Base-by-base conservation (phyloP, 2,329 filamentous ascomycete genomes). In the Xylaria sp. region DNA sequence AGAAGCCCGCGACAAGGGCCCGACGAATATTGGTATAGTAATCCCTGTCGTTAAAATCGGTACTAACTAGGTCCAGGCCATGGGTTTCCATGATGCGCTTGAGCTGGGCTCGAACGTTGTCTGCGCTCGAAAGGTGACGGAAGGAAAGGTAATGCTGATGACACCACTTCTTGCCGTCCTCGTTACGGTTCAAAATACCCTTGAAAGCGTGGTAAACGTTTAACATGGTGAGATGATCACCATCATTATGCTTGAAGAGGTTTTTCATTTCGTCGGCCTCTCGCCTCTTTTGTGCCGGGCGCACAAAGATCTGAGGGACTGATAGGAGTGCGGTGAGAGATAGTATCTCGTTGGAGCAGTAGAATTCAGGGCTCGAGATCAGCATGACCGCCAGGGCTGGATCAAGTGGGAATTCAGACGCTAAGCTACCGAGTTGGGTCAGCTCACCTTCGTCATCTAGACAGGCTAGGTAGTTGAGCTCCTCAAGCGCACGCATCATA, bases 191-290 rank as follows among this genome's bases (percentile, higher is more conserved):
- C 85, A 73, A 87, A 84, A 76, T 89, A 47, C 89, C 85, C 82
- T 97, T 97, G 88, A 97, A 99, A 25, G 96, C 96, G 79, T 99
- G 96, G 81, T 98, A 99, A 51, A 95, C 95, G 78, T 99, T 99
- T 68, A 99, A 88, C 79, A 99, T 90, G 17, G 96, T 98, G 50
- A 99, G 85, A 76, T 99, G 96, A 76, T 99, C 96, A 61, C 96
- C 96, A 71, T 98, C 95, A 0, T 90, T 89, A 77, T 99, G 96
- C 31, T 93, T 90, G 76, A 99, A 99, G 45, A 95, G 87, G 44
- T 90, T 86, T 85, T 99, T 99, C 94, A 98, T 98, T 79, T 97
- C 94, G 78, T 99, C 96, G 53, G 96, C 96, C 51, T 92, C 91
- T 82, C 97, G 96, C 68, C 94, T 90, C 73, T 92, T 90, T 75